These are phyloP conservation scores for Cystobasidiaceae sp. DNA, from an alignment of 1,284 basidiomycete species.

Conservation along the genomic window DNA sequence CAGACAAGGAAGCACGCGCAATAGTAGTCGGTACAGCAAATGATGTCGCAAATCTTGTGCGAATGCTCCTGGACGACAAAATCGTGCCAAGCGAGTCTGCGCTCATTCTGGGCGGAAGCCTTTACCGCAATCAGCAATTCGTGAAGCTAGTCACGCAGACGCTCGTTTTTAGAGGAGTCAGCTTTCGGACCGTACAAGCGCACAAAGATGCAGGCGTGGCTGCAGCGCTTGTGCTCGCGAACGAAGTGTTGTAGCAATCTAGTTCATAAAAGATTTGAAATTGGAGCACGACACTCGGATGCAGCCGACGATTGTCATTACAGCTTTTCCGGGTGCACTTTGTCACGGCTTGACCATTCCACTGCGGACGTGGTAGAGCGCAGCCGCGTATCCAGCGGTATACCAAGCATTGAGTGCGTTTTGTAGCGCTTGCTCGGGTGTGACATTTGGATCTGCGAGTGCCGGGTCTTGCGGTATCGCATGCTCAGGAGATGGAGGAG, in stretches of 20 bases:
- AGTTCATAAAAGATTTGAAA: too few relatives aligned
- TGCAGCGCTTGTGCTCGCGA: slow-evolving; percentile 17
- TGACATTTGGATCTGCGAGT: background rate
- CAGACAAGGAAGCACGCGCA: slow-evolving; percentile 6
- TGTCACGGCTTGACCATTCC: slow-evolving; percentile 12
- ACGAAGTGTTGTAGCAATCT: slow-evolving; percentile 5
- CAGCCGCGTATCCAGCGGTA: slow-evolving; percentile 26
- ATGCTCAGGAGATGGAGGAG: slow-evolving; percentile 2
- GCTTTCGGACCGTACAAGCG: slow-evolving; percentile 2
- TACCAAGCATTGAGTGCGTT: slow-evolving; percentile 23
- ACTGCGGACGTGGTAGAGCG: slow-evolving; percentile 20
- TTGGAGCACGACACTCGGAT: too few relatives aligned
- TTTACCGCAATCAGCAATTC: slow-evolving; percentile 13
- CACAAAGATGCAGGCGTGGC: slow-evolving; percentile 10
- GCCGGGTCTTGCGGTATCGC: background rate
- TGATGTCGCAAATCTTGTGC: background rate
- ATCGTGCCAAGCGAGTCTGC: background rate
- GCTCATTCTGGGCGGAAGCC: slow-evolving; percentile 16
- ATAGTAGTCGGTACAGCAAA: background rate
- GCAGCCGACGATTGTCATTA: too few relatives aligned
- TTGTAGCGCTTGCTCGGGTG: slow-evolving; percentile 9
- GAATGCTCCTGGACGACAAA: background rate
- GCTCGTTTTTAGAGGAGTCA: background rate
- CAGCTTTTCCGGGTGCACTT: too few relatives aligned
- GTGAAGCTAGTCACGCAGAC: background rate